Base-by-base conservation (phyloP, 2,329 filamentous ascomycete genomes). In the Cladosporium sp. region DNA sequence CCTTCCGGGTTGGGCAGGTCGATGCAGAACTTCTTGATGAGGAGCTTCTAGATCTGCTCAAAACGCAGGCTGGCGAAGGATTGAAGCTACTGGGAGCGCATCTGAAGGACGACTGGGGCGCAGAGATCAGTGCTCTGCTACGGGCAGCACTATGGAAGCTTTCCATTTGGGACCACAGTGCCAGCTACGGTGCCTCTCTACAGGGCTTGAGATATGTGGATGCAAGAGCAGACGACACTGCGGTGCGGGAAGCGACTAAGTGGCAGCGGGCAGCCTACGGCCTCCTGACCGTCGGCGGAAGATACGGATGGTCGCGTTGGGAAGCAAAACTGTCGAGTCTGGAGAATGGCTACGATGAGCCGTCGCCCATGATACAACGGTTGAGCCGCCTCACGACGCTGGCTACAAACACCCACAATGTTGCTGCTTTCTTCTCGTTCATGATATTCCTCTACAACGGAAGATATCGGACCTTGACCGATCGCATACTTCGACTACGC, bases 21-120 rank as follows among this genome's bases (percentile, higher is more conserved):
- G 94, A 99, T 74, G 92, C 94, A 38, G 94, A 97, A 74, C 80
- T 99, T 51, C 82, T 99, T 17, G 94, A 99, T 73, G 91, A 96
- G 70, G 94, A 97, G 76, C 81, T 99, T 47, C 80, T 97, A 22
- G 84, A 85, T n/a, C 81, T 97, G 64, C 79, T 99, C 60, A 92
- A 89, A 70, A 85, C 83, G 5, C 93, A 99, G 75, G 90, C 94
- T 34, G 88, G 86, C 65, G 91, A 97, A 65, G 94, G 87, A 12
- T 78, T 97, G 60, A 95, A 92, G 71, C 94, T 96, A 73, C 88
- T 92, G 65, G 88, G 88, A 49, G 87, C 80, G 15, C 85, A 92
- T 72, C 75, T 96, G 45, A 84, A 88, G 60, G 91, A 96, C 72
- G 90, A 96, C 69, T 97, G 90, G 86, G 86, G 87, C 14, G 82